phyloP scores from a whole-genome alignment of 345 rosid genomes.

The Salix arbutifolia region DNA sequence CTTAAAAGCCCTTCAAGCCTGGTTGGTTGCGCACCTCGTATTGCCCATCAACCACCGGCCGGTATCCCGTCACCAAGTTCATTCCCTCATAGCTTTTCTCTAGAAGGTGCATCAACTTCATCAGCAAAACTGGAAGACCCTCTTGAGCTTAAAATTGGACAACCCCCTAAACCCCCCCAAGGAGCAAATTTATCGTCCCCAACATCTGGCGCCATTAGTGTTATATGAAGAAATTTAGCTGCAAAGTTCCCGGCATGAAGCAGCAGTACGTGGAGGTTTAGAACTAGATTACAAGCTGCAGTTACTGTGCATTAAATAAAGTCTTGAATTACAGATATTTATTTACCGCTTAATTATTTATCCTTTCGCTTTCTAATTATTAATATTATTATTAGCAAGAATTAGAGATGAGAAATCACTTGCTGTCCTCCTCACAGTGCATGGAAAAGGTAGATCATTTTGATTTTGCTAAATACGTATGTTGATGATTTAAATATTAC shows the following conservation, averaged over 20 bases:
- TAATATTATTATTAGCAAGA: too few species aligned
- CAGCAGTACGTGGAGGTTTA: neutral
- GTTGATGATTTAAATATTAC: too few species aligned
- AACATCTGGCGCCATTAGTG: constrained; percentile 17
- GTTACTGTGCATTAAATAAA: too few species aligned
- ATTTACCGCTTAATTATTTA: too few species aligned
- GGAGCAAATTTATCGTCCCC: constrained; percentile 4
- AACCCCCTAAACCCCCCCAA: constrained; percentile 2
- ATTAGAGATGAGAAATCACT: too few species aligned
- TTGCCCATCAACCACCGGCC: constrained; percentile 10
- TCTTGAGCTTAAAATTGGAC: constrained; percentile 18
- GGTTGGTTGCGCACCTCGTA: neutral
- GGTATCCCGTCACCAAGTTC: constrained; percentile 14
- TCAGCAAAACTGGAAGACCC: constrained; percentile 3
- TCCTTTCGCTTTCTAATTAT: too few species aligned
- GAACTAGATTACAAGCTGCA: neutral
- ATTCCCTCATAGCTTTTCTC: neutral
- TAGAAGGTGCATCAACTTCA: neutral
- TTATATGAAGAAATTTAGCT: neutral
- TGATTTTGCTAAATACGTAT: too few species aligned
- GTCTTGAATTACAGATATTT: too few species aligned
- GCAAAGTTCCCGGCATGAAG: neutral
- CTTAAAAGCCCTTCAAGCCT: neutral
- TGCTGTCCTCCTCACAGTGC: too few species aligned
- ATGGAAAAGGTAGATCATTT: too few species aligned